Conservation (phyloP, 2,329 filamentous ascomycete genomes). For the Colletotrichum liaoningense region DNA sequence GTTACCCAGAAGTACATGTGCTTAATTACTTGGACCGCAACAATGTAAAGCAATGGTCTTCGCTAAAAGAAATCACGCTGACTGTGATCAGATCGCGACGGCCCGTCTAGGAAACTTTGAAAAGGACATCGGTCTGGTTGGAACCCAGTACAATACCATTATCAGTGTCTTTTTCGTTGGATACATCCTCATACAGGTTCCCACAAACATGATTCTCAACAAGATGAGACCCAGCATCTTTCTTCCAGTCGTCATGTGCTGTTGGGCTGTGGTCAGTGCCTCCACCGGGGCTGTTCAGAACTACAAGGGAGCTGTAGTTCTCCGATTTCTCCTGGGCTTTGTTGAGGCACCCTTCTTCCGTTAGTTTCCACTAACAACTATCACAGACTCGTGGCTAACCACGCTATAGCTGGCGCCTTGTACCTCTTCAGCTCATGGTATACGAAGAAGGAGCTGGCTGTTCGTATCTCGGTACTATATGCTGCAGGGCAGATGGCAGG, state of each 20-base stretch:
- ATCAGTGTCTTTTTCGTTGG: constrained; percentile 26
- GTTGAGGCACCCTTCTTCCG: not conserved
- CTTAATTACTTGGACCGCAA: not conserved
- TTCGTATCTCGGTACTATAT: constrained; percentile 49
- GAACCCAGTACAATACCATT: constrained; percentile 16
- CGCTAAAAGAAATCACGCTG: not conserved
- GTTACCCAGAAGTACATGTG: not conserved
- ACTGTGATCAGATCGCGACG: not conserved
- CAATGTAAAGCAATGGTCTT: not conserved
- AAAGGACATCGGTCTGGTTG: constrained; percentile 11
- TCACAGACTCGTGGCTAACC: not conserved
- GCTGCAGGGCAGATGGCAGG: constrained; percentile 38
- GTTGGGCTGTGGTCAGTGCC: constrained; percentile 8
- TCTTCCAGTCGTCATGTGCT: constrained; percentile 16
- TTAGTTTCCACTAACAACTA: not conserved
- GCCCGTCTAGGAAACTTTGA: constrained; percentile 15
- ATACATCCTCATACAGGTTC: constrained; percentile 18
- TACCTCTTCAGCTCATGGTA: not conserved
- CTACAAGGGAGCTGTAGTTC: not conserved
- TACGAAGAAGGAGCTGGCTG: not conserved
- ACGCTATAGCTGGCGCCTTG: not conserved
- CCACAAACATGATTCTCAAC: constrained; percentile 27
- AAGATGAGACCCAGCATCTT: constrained; percentile 23
- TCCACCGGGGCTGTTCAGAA: not conserved
- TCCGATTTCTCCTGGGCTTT: not conserved